phyloP scores from a whole-genome alignment of 108 stramenopile species.

The Poteriospumella lacustris region DNA sequence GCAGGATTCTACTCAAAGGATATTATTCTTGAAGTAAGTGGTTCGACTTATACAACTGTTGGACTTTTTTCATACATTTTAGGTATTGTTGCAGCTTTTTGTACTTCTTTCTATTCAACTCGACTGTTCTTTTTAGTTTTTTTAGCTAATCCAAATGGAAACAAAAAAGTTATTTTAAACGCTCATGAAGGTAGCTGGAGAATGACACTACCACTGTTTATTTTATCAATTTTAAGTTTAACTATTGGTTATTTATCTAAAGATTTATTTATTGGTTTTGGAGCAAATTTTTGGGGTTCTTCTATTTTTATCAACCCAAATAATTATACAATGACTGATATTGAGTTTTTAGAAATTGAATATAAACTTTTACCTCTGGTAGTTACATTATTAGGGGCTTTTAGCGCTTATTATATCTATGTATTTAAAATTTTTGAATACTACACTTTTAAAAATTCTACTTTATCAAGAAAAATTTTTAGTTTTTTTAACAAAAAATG shows the following conservation, averaged over 20 bases:
- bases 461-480: conserved; percentile 14
- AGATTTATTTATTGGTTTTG: conserved; percentile 25
- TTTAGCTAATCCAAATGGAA: conserved; percentile 44
- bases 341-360: conserved; percentile 24
- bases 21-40: conserved; percentile 46
- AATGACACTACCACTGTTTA: conserved; percentile 14
- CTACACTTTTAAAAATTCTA: not conserved
- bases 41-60: conserved; percentile 27
- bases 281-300: conserved; percentile 17
- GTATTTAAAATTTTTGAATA: conserved; percentile 21
- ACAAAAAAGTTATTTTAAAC: conserved; percentile 30
- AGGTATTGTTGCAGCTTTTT: conserved; percentile 45
- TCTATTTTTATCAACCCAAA: conserved; percentile 19
- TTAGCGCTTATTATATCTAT: conserved; percentile 3
- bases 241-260: conserved; percentile 16
- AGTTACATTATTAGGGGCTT: conserved; percentile 10
- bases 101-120: conserved; percentile 50
- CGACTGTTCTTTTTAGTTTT: conserved; percentile 45
- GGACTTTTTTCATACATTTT: conserved; percentile 43
- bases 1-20: conserved; percentile 53
- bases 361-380: conserved; percentile 9
- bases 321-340: conserved; percentile 18
- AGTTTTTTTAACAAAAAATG: conserved; percentile 27
- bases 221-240: conserved; percentile 4
- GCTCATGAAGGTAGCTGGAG: conserved; percentile 34